Percentiles rank a stretch among this genome's conserved stretches.
These are phyloP conservation scores for Alliaria petiolata DNA, from an alignment of 345 rosid genomes.

Conservation along the genomic window DNA sequence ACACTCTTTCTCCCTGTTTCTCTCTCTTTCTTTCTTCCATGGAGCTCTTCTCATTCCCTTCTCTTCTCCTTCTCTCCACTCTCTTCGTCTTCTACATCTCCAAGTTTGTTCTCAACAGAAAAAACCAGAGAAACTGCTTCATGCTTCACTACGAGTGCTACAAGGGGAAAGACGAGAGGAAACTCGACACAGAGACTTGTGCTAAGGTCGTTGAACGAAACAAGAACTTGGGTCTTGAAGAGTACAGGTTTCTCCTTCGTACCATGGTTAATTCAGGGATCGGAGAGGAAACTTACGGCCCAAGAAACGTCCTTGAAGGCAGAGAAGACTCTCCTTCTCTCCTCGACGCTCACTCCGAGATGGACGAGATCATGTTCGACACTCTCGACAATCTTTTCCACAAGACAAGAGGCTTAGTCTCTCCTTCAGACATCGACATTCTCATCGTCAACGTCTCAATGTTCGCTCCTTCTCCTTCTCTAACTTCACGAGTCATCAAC, in stretches of 20 bases:
- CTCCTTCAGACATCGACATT: conserved; percentile 56
- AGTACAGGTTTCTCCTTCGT: conserved; percentile 57
- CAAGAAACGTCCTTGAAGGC: conserved; percentile 48
- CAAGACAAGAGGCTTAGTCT: conserved; percentile 33
- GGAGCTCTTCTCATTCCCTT: conserved; percentile 27
- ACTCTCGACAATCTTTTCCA: conserved; percentile 57
- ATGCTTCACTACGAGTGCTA: conserved; percentile 70
- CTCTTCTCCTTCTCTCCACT: conserved; percentile 9
- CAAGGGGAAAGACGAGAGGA: conserved; percentile 44
- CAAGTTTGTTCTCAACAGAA: conserved; percentile 16
- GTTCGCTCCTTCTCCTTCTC: conserved; percentile 63
- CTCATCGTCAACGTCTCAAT: conserved; percentile 65
- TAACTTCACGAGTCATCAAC: conserved; percentile 57
- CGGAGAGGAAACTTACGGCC: conserved; percentile 68
- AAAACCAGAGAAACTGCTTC: conserved; percentile 43
- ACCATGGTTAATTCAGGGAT: conserved; percentile 65
- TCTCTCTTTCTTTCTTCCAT: conserved; percentile 11
- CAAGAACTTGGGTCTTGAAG: conserved; percentile 55
- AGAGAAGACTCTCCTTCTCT: conserved; percentile 46
- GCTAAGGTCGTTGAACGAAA: conserved; percentile 45
- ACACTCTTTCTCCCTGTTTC: not conserved
- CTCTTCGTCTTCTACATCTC: conserved; percentile 25
- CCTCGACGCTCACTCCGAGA: conserved; percentile 42
- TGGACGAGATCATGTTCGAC: conserved; percentile 52
- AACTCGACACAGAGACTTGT: conserved; percentile 48